These are phyloP conservation scores for Fusarium sp. DNA, from an alignment of 2,329 filamentous ascomycete genomes.

Conservation along the genomic window DNA sequence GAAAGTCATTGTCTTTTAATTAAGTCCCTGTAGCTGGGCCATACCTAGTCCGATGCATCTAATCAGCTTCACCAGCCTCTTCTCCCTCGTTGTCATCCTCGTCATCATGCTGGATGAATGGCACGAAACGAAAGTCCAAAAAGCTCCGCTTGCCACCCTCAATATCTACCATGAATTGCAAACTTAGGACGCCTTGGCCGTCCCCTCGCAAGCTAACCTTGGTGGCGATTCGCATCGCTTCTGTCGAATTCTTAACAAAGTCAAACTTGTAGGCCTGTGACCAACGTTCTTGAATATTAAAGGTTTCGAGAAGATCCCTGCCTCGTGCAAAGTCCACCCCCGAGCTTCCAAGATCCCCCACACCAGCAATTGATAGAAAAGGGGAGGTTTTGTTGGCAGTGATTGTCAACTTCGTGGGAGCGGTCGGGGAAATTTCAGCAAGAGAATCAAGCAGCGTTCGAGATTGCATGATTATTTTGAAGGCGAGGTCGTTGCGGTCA, in stretches of 20 bases:
- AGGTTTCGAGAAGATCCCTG: constrained; percentile 79
- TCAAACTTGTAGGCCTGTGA: constrained; percentile 87
- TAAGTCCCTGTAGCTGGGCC: constrained; percentile 5
- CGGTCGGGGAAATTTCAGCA: constrained; percentile 76
- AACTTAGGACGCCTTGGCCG: constrained; percentile 87
- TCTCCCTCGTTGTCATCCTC: constrained; percentile 54
- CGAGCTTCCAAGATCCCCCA: constrained; percentile 69
- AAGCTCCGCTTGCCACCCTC: constrained; percentile 79
- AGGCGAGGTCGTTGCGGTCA: constrained; percentile 79
- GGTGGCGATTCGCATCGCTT: constrained; percentile 92
- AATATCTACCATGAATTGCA: constrained; percentile 96
- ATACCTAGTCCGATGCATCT: constrained; percentile 12
- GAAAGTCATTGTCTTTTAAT: constrained; percentile 10
- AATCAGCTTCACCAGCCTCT: constrained; percentile 21
- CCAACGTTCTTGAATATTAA: constrained; percentile 72
- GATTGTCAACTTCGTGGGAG: constrained; percentile 79
- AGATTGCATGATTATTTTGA: constrained; percentile 96
- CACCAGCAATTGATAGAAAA: constrained; percentile 79
- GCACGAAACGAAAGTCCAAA: constrained; percentile 86
- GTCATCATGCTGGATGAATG: constrained; percentile 74
- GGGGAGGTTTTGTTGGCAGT: constrained; percentile 73
- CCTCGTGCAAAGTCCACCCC: constrained; percentile 76
- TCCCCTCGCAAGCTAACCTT: constrained; percentile 95
- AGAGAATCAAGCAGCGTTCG: constrained; percentile 79
- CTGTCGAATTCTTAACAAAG: constrained; percentile 84